Evolutionary conservation across 495 filamentous ascomycete species (phyloP), one percentile per base, ranked within the genome.

Genomic region (Penicillium verhagenii): DNA sequence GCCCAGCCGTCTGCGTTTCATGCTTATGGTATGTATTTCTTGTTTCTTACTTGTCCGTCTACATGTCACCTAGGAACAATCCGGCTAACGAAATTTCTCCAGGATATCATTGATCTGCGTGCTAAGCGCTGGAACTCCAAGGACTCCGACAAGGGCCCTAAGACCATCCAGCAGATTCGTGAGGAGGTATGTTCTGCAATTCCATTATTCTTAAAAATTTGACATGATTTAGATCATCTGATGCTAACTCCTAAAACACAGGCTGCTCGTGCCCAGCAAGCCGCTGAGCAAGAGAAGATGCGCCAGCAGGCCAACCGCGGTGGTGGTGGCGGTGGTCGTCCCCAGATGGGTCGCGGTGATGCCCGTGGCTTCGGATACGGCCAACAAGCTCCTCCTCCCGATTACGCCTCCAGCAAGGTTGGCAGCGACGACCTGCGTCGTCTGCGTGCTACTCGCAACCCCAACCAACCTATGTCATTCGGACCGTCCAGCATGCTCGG

Each of bases 141-240:
- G 80, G 91, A 94, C 62, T 61, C 72, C 31, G 79, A 84, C 68
- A 97, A 97, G 76, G 94, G 94, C 31, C 94, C 94, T 47, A 96
- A 96, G 82, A 99, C 94, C 9, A 87, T 99, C 45, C 84, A 88
- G 11, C 88, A 97, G 76, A 88, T 99, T 57, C 86, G 89, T 60
- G 86, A 86, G 60, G 91, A 96, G 76, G 88, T 88, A 77, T 60
- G 80, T 49, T 24, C 47, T 28, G n/a, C 16, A 18, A 38, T 7
- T 9, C 6, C 11, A n/a, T 21, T 47, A 37, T 50, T n/a, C n/a
- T n/a, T n/a, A n/a, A n/a, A n/a, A n/a, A n/a, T n/a, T n/a, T n/a
- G n/a, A n/a, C 21, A 16, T 21, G 14, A 33, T 24, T 10, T 19
- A 44, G 25, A n/a, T 28, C 31, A 18, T 20, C 54, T 5, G 1